Evolutionary conservation across 345 rosid genomes (phyloP).

Genomic region (Balakata baccata): DNA sequence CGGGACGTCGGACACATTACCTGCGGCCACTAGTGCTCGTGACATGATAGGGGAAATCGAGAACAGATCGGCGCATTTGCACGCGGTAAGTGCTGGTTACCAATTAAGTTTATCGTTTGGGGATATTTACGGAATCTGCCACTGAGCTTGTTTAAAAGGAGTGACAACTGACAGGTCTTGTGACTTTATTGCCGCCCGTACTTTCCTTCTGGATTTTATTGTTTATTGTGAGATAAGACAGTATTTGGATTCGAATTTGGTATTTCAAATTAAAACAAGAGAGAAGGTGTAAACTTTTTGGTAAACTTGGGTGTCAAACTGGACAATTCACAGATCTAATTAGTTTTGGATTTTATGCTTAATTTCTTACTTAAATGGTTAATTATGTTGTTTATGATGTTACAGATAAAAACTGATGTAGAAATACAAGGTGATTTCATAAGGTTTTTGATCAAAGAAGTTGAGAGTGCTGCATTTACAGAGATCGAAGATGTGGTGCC

Average conservation of each 20-base stretch:
- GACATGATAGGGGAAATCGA: slow-evolving; percentile 99
- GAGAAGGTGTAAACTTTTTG: background rate
- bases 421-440: slow-evolving; percentile 96
- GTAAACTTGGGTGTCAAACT: slow-evolving; percentile 16
- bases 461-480: slow-evolving; percentile 72
- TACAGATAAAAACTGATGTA: slow-evolving; percentile 92
- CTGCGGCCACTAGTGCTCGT: slow-evolving; percentile 59
- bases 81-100: slow-evolving; percentile 60
- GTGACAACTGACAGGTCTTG: slow-evolving; percentile 24
- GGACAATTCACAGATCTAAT: slow-evolving; percentile 1
- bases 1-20: slow-evolving; percentile 39
- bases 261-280: background rate
- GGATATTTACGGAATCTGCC: slow-evolving; percentile 40
- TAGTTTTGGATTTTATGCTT: too few relatives aligned
- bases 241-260: slow-evolving; percentile 24
- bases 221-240: slow-evolving; percentile 36
- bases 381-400: too few relatives aligned
- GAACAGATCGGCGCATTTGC: slow-evolving; percentile 85
- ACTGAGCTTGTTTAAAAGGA: slow-evolving; percentile 16
- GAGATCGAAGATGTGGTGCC: slow-evolving; percentile 87
- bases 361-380: too few relatives aligned
- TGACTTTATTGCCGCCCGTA: slow-evolving; percentile 25
- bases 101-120: slow-evolving; percentile 15
- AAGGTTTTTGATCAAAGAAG: slow-evolving; percentile 78
- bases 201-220: slow-evolving; percentile 19